Conservation (phyloP, 257 asterid genomes). For the Ajuga chamaepitys region DNA sequence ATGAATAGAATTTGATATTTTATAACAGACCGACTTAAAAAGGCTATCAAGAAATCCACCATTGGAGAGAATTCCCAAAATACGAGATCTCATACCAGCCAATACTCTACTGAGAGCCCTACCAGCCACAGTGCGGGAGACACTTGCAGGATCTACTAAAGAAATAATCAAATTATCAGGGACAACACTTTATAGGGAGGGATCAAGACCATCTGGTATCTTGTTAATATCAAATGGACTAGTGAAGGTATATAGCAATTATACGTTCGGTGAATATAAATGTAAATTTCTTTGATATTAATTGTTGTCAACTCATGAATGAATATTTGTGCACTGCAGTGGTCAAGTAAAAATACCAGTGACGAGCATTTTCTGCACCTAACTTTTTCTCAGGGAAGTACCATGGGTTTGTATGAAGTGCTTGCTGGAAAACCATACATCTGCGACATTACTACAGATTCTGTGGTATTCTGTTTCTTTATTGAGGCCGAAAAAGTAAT, state of each 20-base stretch:
- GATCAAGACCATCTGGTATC: constrained; percentile 59
- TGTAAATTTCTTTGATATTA: constrained; percentile 6
- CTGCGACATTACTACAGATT: constrained; percentile 70
- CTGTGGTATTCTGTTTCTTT: constrained; percentile 75
- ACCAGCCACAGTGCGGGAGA: constrained; percentile 52
- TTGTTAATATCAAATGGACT: constrained; percentile 90
- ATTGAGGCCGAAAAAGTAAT: constrained; percentile 65
- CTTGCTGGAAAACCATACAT: constrained; percentile 77
- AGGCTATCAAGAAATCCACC: constrained; percentile 82
- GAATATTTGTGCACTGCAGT: constrained; percentile 40
- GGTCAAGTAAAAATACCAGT: constrained; percentile 47
- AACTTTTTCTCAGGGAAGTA: constrained; percentile 82
- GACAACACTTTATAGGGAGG: constrained; percentile 70
- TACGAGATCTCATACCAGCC: constrained; percentile 53
- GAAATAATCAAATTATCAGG: constrained; percentile 72
- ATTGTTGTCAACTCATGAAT: constrained; percentile 5
- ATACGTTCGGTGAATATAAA: not conserved
- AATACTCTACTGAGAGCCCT: constrained; percentile 92
- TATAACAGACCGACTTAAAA: constrained; percentile 81
- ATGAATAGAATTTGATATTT: constrained; percentile 6
- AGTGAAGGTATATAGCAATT: constrained; percentile 60
- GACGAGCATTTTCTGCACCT: constrained; percentile 56
- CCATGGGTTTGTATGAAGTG: constrained; percentile 94
- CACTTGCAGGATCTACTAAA: constrained; percentile 56
- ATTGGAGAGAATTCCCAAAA: constrained; percentile 55